Base-by-base conservation (phyloP, 148 eudicot species). In the Vaccinium vitisidaea region DNA sequence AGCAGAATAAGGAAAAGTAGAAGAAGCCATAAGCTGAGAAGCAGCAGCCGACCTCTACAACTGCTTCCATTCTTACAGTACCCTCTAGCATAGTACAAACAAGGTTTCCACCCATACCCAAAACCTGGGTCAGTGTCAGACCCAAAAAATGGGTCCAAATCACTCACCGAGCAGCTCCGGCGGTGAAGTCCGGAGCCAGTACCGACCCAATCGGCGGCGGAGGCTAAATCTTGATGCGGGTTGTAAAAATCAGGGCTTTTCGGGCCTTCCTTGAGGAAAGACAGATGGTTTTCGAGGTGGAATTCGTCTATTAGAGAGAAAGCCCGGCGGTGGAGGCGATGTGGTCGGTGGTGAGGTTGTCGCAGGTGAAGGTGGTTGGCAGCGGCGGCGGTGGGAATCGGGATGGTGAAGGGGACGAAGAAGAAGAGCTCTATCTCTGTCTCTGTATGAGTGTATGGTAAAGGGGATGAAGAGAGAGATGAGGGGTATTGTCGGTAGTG, bases 11-110 rank as follows among this genome's bases (percentile, higher is more conserved):
- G 96, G 92, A 80, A 87, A 88, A 25, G 84, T 83, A 50, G 85
- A 70, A 5, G 92, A 87, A 27, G 91, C 95, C 92, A 91, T 85
- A 25, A 87, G 86, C 65, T 88, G 92, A 61, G 90, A 87, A 53
- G 92, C 92, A 67, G 91, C 90, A 25, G 90, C 84, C 18, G 91
- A 75, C 84, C 93, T 78, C 93, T 87, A 84, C 99, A 93, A 49
- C 88, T 89, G 1, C 88, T 88, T 36, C 99, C 99, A 65, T 96
- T 96, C 89, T 96, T 96, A 69, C 99, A 96, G 75, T 86, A 96
- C n/a, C 99, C 99, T 88, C 92, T 93, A 5, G 98, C 97, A 77
- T 87, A 96, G 81, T 94, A 96, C 0, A 94, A 74, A 27, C 99
- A 96, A 1, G 98, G 97, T 61, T 92, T 96, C 97, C 96, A 96